Base-by-base conservation (phyloP, 805 yeast genomes). In the Wickerhamomyces chambardii region DNA sequence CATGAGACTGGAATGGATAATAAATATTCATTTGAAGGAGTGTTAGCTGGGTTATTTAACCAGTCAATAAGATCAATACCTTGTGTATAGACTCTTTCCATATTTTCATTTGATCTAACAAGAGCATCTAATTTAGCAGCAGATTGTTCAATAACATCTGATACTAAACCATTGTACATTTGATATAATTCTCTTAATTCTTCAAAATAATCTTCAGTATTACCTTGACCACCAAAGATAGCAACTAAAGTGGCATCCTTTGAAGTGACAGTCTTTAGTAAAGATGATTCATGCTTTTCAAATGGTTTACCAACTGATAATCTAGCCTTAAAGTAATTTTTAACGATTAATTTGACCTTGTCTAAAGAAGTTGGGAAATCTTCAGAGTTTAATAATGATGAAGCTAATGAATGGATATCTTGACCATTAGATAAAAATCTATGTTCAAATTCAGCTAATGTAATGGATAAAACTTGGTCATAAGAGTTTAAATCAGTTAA, bases 201-300 rank as follows among this genome's bases (percentile, higher is more conserved):
- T 58, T 89, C 96, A 50, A 92, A 92, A 68, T 86, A 92, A 58
- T 92, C 97, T 56, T 92, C 97, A 35, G 95, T 80, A 67, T 86
- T 90, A 63, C 99, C 99, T 68, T 92, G 99, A 53, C 99, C 99
- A 58, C 99, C 98, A 52, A 90, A 92, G 47, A 92, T 78, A 44
- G 97, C 95, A 40, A 73, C 76, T 37, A 89, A 61, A 41, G 70
- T 66, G 31, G 89, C 84, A 34, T 70, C 61, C 29, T 68, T 63
- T 39, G 68, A 67, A 34, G 65, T 54, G n/a, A 73, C 73, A 34
- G 83, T 76, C 42, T 76, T 68, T 56, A 86, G 70, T 39, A 90
- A 68, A 34, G 82, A 78, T 17, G 78, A 66, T 34, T 63, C 69
- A 42, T 70, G 66, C 43, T 63, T 63, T 51, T 60, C 59, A 47